Evolutionary conservation across 306 rosid genomes (phyloP).

Genomic region (Corylus avellana): DNA sequence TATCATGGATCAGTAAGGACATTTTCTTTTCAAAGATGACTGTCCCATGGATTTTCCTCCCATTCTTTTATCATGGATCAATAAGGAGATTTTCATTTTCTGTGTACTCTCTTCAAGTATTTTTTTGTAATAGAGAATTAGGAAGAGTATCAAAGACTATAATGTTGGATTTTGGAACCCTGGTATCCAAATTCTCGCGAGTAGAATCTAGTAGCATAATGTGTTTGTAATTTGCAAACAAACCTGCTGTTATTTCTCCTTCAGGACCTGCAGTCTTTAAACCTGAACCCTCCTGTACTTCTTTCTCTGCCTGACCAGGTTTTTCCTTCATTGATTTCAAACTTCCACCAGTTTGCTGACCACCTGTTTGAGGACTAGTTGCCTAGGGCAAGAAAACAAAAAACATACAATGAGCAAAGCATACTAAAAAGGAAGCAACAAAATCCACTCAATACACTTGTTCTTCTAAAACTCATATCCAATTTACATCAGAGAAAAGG

Average conservation of each 20-base stretch:
- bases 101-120: background rate
- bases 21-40: background rate
- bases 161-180: background rate
- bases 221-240: constrained; percentile 21
- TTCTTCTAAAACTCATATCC: background rate
- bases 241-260: constrained; percentile 99
- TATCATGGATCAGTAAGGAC: background rate
- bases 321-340: constrained; percentile 88
- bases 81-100: background rate
- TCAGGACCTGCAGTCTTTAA: constrained; percentile 93
- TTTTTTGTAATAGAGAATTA: background rate
- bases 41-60: background rate
- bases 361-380: constrained; percentile 76
- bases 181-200: background rate
- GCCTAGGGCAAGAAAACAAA: constrained; percentile 49
- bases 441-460: background rate
- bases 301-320: constrained; percentile 79
- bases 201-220: background rate
- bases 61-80: background rate
- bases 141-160: background rate
- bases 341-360: constrained; percentile 78
- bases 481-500: background rate
- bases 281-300: constrained; percentile 77
- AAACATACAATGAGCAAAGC: constrained; percentile 20
- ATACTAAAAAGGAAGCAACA: background rate